phyloP scores from a whole-genome alignment of 345 rosid genomes.

The Reutealis trisperma region DNA sequence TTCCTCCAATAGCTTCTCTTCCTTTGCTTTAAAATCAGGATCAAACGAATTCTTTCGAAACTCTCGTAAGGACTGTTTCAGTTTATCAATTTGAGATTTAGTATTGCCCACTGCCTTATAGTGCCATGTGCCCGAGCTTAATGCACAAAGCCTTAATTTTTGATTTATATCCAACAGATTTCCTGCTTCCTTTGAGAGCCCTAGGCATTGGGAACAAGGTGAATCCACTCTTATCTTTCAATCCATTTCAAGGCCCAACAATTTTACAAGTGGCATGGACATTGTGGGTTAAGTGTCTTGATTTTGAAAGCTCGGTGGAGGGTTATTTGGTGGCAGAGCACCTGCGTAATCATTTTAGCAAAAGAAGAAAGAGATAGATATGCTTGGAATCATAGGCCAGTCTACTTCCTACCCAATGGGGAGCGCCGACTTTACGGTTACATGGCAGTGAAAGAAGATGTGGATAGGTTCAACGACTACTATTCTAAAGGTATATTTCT shows the following conservation, averaged over 20 bases:
- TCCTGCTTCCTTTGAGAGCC: conserved; percentile 40
- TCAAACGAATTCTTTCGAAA: too few species aligned
- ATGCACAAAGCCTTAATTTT: too few species aligned
- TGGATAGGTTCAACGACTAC: conserved; percentile 57
- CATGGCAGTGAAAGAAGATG: conserved; percentile 67
- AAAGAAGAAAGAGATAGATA: conserved; percentile 63
- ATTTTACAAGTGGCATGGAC: conserved; percentile 75
- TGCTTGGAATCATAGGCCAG: conserved; percentile 51
- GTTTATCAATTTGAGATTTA: too few species aligned
- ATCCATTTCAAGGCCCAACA: conserved; percentile 64
- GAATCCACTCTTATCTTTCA: too few species aligned
- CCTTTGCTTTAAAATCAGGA: too few species aligned
- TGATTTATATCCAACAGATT: too few species aligned
- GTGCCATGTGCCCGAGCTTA: too few species aligned
- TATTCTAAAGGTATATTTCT: conserved; percentile 53
- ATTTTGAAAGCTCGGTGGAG: conserved; percentile 66
- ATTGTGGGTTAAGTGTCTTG: conserved; percentile 76
- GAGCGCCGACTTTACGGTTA: conserved; percentile 77
- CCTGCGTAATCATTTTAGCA: conserved; percentile 56
- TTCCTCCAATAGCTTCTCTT: too few species aligned
- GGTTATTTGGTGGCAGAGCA: conserved; percentile 83
- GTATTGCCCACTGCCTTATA: too few species aligned
- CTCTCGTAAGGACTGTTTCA: too few species aligned
- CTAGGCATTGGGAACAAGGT: conserved; percentile 78
- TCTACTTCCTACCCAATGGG: conserved; percentile 47